Conservation (phyloP, 441 rosid species). For the Viola pubescens region DNA sequence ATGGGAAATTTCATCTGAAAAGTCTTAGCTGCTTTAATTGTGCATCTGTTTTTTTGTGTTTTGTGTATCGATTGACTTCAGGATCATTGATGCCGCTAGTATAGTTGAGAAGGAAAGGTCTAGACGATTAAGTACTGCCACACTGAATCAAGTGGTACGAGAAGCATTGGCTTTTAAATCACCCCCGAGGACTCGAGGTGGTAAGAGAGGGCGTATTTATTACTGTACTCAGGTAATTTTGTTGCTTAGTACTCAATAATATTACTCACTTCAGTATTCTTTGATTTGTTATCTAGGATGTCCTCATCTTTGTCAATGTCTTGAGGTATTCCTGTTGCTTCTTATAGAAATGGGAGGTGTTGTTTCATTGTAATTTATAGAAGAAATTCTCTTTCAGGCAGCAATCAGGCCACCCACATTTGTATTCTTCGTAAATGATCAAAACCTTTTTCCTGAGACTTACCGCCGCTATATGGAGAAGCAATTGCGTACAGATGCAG, state of each 20-base stretch:
- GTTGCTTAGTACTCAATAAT: too few species aligned
- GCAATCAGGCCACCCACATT: conserved; percentile 92
- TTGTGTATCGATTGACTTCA: conserved; percentile 18
- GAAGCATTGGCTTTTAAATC: conserved; percentile 89
- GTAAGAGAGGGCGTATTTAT: conserved; percentile 83
- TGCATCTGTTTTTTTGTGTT: not conserved
- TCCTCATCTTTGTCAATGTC: not conserved
- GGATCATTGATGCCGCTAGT: conserved; percentile 73
- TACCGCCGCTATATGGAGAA: conserved; percentile 91
- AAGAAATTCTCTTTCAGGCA: conserved; percentile 48
- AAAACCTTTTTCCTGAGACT: conserved; percentile 81
- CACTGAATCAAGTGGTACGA: conserved; percentile 69
- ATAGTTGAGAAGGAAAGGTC: conserved; percentile 85
- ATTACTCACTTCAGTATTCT: not conserved
- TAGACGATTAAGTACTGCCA: conserved; percentile 78
- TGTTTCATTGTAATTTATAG: not conserved
- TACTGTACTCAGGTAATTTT: conserved; percentile 76
- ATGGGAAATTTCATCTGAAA: not conserved
- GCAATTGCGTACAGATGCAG: conserved; percentile 78
- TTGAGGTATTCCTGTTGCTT: not conserved
- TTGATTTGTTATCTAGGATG: not conserved
- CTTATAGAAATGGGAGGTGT: not conserved
- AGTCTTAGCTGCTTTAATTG: not conserved
- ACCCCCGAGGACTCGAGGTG: conserved; percentile 90
- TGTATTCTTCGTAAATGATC: conserved; percentile 87